Base-by-base conservation (phyloP, 306 rosid species). In the Prunus mume region DNA sequence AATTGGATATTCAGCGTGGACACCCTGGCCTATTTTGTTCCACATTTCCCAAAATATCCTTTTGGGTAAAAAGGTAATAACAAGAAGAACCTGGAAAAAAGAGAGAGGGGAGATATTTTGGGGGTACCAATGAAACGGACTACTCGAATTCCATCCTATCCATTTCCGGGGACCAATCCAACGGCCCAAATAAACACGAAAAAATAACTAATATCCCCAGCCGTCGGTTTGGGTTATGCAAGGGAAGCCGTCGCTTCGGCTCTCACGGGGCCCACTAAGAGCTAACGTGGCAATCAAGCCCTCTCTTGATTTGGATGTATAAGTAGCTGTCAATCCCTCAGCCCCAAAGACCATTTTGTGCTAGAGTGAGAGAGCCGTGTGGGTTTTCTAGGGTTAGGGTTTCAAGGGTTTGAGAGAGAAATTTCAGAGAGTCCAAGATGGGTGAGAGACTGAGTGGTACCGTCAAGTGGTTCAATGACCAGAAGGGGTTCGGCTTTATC, bases 401-500 rank as follows among this genome's bases (percentile, higher is more conserved):
- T 66, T 50, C 11, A 71, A 38, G 43, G 81, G 79, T 70, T 69
- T 52, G 34, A n/a, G 60, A 28, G 24, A 18, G 27, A n/a, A 51
- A 65, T 30, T 47, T 25, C 38, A 24, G 54, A 19, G 71, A 34
- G 8, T 28, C 1, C 27, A 56, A 19, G n/a, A 90, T 93, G 97
- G 64, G 89, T 6, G 86, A 67, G 19, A 85, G 89, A 49, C 69
- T 84, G 27, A 83, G 47, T 52, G 98, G 98, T 3, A 93, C 85
- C 38, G 98, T 93, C 74, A 93, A 93, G 78, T 93, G 98, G 98
- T 93, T 93, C 90, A 91, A 86, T 17, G 98, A 93, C 73, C 82
- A 73, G 77, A 93, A 93, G 86, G 98, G 97, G 2, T 93, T 79
- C 49, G 97, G 98, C 2, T 93, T 93, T 90, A 93, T 93, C 12